phyloP scores from a whole-genome alignment of 2,329 filamentous ascomycete species.

The Chaetomium sp. region DNA sequence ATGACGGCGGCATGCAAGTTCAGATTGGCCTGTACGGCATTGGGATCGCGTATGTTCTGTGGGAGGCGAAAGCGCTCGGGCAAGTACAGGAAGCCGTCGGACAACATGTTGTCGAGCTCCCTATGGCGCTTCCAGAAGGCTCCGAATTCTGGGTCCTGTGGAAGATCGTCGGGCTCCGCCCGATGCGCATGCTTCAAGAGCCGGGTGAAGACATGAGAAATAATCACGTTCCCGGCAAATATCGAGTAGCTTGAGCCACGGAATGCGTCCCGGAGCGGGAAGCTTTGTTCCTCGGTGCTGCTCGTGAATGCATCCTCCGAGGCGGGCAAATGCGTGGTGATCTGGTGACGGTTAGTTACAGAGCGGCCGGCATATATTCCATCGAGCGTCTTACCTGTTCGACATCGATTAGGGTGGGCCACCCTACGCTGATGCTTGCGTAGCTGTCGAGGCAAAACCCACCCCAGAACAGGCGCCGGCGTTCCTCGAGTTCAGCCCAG shows the following conservation, averaged over 20 bases:
- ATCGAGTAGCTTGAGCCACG: constrained; percentile 65
- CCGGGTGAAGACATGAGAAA: constrained; percentile 77
- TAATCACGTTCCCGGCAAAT: constrained; percentile 71
- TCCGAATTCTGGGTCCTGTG: constrained; percentile 73
- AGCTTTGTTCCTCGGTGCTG: constrained; percentile 63
- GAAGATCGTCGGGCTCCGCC: constrained; percentile 67
- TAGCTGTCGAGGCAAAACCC: constrained; percentile 82
- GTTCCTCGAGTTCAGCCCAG: constrained; percentile 76
- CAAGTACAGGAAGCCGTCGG: constrained; percentile 76
- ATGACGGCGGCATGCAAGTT: constrained; percentile 87
- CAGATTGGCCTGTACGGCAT: constrained; percentile 82
- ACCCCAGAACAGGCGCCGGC: constrained; percentile 84
- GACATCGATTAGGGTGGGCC: constrained; percentile 80
- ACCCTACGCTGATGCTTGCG: constrained; percentile 85
- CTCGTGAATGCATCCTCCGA: constrained; percentile 75
- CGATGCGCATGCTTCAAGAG: constrained; percentile 82
- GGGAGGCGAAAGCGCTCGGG: constrained; percentile 76
- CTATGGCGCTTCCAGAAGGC: constrained; percentile 86
- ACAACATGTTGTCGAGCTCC: constrained; percentile 76
- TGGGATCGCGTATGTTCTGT: constrained; percentile 65
- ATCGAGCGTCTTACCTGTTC: constrained; percentile 54
- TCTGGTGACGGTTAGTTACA: constrained; percentile 25
- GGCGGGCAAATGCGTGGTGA: constrained; percentile 77
- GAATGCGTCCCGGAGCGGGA: constrained; percentile 66
- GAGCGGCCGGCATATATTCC: not conserved